These are phyloP conservation scores for Blastomyces gilchristii DNA, from an alignment of 2,329 filamentous ascomycete species.

Conservation along the genomic window DNA sequence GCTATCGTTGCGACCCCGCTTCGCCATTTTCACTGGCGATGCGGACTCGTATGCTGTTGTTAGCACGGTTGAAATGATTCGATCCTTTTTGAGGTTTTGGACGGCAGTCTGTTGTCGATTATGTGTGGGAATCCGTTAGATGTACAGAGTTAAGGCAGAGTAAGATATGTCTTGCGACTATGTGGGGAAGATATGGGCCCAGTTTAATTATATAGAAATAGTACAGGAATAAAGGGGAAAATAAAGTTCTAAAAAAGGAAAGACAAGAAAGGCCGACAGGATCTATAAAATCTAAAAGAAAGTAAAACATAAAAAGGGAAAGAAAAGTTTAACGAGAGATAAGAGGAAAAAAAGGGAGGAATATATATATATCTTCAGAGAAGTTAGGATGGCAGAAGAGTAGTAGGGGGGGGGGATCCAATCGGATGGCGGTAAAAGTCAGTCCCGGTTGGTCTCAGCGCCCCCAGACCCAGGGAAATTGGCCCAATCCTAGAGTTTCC, in stretches of 20 bases:
- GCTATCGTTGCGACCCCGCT: background rate
- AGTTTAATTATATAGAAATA: too few species aligned
- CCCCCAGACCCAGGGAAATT: background rate
- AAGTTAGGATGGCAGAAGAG: too few species aligned
- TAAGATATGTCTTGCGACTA: too few species aligned
- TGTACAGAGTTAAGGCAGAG: too few species aligned
- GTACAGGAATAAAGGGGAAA: too few species aligned
- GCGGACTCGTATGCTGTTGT: background rate
- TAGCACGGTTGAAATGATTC: background rate
- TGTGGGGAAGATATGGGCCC: background rate
- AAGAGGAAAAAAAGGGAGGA: background rate
- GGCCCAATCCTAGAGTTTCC: background rate
- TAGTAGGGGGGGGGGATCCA: too few species aligned
- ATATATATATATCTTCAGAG: background rate
- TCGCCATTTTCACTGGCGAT: background rate
- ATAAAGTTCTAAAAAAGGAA: background rate
- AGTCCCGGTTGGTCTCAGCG: background rate
- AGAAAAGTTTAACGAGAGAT: background rate
- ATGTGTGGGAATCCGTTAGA: too few species aligned
- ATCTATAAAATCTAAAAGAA: background rate
- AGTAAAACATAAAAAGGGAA: background rate
- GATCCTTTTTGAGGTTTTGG: background rate
- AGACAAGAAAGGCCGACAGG: background rate
- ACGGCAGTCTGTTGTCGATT: too few species aligned
- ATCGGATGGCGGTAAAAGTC: background rate